phyloP scores from a whole-genome alignment of 148 eudicot genomes.

The Rhododendron vialii region DNA sequence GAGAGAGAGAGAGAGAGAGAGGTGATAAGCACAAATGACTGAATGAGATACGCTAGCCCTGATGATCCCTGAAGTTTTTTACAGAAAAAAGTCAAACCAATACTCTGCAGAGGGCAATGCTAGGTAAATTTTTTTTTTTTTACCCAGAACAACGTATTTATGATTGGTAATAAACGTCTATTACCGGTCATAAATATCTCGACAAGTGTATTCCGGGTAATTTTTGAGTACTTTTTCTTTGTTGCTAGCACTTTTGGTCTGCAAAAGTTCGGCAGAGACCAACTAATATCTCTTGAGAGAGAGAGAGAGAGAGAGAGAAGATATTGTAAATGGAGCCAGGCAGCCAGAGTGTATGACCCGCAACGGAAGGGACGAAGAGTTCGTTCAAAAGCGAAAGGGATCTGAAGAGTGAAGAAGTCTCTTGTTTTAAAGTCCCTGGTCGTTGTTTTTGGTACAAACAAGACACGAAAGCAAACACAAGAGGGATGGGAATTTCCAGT shows the following conservation, averaged over 20 bases:
- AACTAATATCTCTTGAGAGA: neutral
- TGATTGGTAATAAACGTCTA: too few species aligned
- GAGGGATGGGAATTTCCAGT: neutral
- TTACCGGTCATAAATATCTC: too few species aligned
- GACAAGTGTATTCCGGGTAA: too few species aligned
- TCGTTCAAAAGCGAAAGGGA: neutral
- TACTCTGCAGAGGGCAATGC: neutral
- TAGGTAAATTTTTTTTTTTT: too few species aligned
- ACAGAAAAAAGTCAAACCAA: neutral
- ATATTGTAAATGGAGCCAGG: neutral
- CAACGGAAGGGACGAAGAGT: constrained; percentile 6
- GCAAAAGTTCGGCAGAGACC: neutral
- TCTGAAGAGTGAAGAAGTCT: too few species aligned
- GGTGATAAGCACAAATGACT: neutral
- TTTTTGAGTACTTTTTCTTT: too few species aligned
- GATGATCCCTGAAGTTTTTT: neutral
- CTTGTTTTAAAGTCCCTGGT: neutral
- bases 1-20: neutral
- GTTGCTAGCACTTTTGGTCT: too few species aligned
- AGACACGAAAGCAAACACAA: neutral
- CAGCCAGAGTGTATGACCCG: constrained; percentile 7
- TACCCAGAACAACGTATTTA: too few species aligned
- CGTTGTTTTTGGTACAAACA: neutral
- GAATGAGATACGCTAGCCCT: neutral
- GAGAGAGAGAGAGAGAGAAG: neutral